Evolutionary conservation across 345 rosid genomes (phyloP).

Genomic region (Hibiscus mutabilis): DNA sequence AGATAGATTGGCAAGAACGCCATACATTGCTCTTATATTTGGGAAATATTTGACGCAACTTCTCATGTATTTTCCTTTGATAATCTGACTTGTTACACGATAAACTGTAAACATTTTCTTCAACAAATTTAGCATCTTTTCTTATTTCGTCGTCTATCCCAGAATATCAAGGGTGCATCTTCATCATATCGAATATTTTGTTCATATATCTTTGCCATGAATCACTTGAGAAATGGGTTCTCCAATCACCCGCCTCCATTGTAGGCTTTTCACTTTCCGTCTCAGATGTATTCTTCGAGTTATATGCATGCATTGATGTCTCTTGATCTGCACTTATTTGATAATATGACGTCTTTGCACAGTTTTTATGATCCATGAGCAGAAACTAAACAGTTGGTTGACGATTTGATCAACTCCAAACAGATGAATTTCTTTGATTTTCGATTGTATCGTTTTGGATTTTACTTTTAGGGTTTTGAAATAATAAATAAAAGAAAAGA

Average conservation of each 20-base stretch:
- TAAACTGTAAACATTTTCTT: conserved; percentile 60
- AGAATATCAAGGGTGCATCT: conserved; percentile 55
- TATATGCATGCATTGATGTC: not conserved
- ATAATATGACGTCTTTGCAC: too few species aligned
- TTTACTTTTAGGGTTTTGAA: too few species aligned
- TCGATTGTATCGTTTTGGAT: too few species aligned
- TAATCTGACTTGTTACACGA: conserved; percentile 59
- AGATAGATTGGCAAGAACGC: too few species aligned
- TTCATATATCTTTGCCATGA: not conserved
- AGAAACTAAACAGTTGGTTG: not conserved
- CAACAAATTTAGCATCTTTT: conserved; percentile 63
- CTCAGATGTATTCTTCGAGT: not conserved
- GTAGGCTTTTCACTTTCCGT: not conserved
- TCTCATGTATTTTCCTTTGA: conserved; percentile 53
- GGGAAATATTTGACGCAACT: conserved; percentile 45
- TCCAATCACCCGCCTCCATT: not conserved
- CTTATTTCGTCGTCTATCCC: conserved; percentile 61
- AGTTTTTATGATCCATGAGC: not conserved
- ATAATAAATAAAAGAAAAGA: too few species aligned
- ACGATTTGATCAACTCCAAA: not conserved
- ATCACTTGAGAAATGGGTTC: not conserved
- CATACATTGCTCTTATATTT: too few species aligned
- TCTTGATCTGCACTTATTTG: too few species aligned
- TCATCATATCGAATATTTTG: conserved; percentile 39
- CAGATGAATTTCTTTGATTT: too few species aligned